Evolutionary conservation across 768 basidiomycete species (phyloP).

Genomic region (Pleurotus cornucopiae): DNA sequence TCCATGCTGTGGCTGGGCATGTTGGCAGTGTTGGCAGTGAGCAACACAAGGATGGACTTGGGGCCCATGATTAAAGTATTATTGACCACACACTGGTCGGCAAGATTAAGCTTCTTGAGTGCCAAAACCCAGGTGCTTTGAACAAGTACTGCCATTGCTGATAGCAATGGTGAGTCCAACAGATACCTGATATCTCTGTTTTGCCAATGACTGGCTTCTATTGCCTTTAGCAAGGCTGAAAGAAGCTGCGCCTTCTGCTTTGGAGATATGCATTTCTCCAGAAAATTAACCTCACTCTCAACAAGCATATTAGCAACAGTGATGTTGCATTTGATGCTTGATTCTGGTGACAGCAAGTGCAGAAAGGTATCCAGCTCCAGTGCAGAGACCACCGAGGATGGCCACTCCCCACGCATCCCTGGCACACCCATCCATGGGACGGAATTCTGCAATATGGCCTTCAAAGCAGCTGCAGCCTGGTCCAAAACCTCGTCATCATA

Average conservation of each 20-base stretch:
- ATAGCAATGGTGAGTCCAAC: background rate
- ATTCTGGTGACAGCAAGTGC: background rate
- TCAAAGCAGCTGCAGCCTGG: conserved; percentile 13
- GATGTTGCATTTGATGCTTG: background rate
- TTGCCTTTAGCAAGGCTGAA: background rate
- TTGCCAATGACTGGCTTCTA: background rate
- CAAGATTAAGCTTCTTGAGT: background rate
- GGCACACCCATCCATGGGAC: conserved; percentile 2
- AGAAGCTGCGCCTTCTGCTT: conserved; percentile 3
- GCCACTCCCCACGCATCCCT: background rate
- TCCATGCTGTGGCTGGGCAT: background rate
- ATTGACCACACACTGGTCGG: background rate
- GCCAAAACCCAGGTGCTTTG: background rate
- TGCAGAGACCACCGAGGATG: background rate
- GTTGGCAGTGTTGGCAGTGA: background rate
- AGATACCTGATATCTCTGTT: background rate
- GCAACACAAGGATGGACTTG: background rate
- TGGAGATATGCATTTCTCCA: background rate
- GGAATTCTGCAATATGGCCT: background rate
- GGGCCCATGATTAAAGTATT: background rate
- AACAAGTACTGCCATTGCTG: background rate
- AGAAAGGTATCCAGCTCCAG: background rate
- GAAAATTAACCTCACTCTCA: background rate
- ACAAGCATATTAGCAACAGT: background rate
- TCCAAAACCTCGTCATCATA: conserved; percentile 15